Base-by-base conservation (phyloP, 257 asterid genomes). In the Solanum sitiens region DNA sequence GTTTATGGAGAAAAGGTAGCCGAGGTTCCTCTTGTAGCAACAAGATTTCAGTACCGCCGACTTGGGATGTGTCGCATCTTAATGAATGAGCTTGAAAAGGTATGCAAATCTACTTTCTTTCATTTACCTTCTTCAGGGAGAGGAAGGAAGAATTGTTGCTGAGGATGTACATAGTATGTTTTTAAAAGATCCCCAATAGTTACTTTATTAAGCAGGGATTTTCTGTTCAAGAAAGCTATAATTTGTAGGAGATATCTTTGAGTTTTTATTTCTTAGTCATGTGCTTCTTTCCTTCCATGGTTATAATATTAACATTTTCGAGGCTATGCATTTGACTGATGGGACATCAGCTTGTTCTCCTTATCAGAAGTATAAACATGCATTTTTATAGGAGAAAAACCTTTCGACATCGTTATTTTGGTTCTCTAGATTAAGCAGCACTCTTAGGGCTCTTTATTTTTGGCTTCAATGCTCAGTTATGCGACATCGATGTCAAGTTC, bases 1-100 rank as follows among this genome's bases (percentile, higher is more conserved):
- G 92, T 95, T 84, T 90, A 92, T 87, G 98, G 98, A 82, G 91
- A 91, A 87, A 91, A 89, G 90, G 95, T 94, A 72, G 98, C 98
- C 11, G 98, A 95, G 89, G 91, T 95, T 83, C 96, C 98, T 87
- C 92, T 95, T 53, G 93, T 95, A 74, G 98, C 96, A 11, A 95
- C 98, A 74, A 93, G 96, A 86, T 95, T 95, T 90, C 93, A 91
- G 61, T 94, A 91, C 90, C 98, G 98, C 86, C 91, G 94, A 90
- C 96, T 88, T 89, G 98, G 98, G 87, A 94, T 95, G 96, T 95
- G 98, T 87, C 92, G 98, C 47, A 75, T 94, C 89, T 86, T 95
- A 91, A 95, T 95, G 98, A 89, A 93, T 59, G 98, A 90, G 89
- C 98, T 95, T 79, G 98, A 95, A 90, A 92, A 94, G 98, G 98